Conservation (phyloP, 2,329 filamentous ascomycete genomes). For the Dryadomyces quercivorus region DNA sequence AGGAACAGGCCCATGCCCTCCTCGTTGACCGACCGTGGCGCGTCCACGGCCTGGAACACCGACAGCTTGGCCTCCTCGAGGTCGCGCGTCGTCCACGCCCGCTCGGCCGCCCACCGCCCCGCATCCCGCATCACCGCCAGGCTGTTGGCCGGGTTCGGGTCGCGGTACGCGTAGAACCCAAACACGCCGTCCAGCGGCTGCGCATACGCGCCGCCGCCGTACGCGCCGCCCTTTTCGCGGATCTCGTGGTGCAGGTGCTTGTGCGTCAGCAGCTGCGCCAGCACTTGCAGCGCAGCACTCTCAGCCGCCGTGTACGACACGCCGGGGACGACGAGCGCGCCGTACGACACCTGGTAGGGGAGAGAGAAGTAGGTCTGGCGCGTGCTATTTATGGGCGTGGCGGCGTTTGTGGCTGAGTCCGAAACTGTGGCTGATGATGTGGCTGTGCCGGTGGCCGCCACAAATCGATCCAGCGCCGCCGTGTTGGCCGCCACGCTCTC, state of each 20-base stretch:
- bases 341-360: constrained; percentile 96
- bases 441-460: constrained; percentile 43
- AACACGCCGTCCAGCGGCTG: constrained; percentile 73
- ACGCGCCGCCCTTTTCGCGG: constrained; percentile 92
- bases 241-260: constrained; percentile 97
- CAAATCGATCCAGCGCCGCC: constrained; percentile 56
- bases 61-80: constrained; percentile 93
- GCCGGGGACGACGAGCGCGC: constrained; percentile 68
- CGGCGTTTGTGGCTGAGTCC: neutral
- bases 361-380: constrained; percentile 79
- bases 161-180: constrained; percentile 91
- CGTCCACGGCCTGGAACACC: constrained; percentile 85
- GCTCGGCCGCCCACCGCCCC: constrained; percentile 68
- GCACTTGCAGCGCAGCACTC: constrained; percentile 72
- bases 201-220: constrained; percentile 82
- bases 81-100: constrained; percentile 70
- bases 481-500: constrained; percentile 63
- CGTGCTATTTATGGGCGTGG: neutral
- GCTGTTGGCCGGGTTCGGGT: constrained; percentile 86
- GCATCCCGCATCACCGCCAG: constrained; percentile 73
- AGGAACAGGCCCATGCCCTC: constrained; percentile 83
- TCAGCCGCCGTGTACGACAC: constrained; percentile 67
- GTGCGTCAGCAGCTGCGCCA: constrained; percentile 86
- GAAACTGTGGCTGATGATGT: too few relatives aligned
- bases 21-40: constrained; percentile 72